Base-by-base conservation (phyloP, 2,329 filamentous ascomycete genomes). In the Parafenestella ontariensis region DNA sequence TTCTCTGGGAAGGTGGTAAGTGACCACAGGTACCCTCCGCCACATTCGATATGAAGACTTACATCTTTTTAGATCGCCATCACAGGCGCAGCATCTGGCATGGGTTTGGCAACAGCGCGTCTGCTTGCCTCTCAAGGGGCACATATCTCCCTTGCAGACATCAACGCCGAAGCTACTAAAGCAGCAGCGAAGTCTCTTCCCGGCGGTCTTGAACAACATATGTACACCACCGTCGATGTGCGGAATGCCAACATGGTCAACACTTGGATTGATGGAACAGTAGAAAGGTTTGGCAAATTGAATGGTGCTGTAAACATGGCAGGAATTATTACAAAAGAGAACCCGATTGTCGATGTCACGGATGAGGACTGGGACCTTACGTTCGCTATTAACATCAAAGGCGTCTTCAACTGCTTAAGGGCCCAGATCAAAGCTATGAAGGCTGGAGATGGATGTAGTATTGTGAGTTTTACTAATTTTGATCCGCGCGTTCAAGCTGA, bases 171-270 rank as follows among this genome's bases (percentile, higher is more conserved):
- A 76, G 82, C 64, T 3, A 17, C 26, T n/a, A 55, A 69, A 5
- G 78, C 40, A 74, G 78, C 58, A 11, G 53, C 61, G 4, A 66
- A 73, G 51, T 76, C 45, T 1, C 33, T 63, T 9, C 44, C 53
- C 1, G 45, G 58, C 3, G 37, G 37, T n/a, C 37, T 40, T 40
- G 20, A 59, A 62, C 1, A 71, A 2, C 54, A 71, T 0, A 59
- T 79, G 24, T 45, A 63, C 2, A 60, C 80, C 1, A 52, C 73
- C n/a, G 64, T 82, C 10, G 78, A 85, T 62, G 81, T 85, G 1
- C 67, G 75, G 8, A 65, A 78, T 31, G 65, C 74, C 21, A 58
- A 49, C 0, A 66, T 75, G 11, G 78, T 84, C 7, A 72, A 77
- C 7, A 45, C 61, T 0, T 77, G 73, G 18, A 68, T 85, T 5